Base-by-base conservation (phyloP, 2,329 filamentous ascomycete genomes). In the Apiospora arundinis region DNA sequence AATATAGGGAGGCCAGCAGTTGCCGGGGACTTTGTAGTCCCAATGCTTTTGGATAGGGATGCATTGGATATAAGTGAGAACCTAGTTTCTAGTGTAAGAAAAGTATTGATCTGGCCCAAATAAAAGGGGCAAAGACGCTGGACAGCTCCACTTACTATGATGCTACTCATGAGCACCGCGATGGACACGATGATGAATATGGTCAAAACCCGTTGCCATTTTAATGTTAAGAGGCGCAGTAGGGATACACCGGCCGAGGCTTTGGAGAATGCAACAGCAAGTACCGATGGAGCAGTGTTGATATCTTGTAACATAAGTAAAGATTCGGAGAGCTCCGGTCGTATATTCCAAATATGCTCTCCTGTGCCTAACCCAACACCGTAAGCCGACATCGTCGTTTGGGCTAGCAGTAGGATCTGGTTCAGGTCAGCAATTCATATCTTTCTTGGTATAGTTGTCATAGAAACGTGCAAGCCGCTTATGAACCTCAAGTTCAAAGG, bases 191-290 rank as follows among this genome's bases (percentile, higher is more conserved):
- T 77, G 44, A 77, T 70, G 45, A 77, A 74, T 75, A 76, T 79
- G 9, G 80, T 73, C 1, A 77, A 65, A 12, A 67, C 56, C 42
- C 70, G 72, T 25, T 49, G 46, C 68, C 69, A 65, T 8, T 73
- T 75, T 1, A 75, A 63, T 0, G 73, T 2, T 8, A 63, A 72
- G 18, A 80, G 72, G 1, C 78, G 77, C 0, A 80, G 76, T 52
- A 80, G 70, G 6, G 78, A 80, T 16, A 77, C 69, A 5, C 77
- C 78, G 25, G 81, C 80, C 4, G 78, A 79, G 0, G 78, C 77
- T 72, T 82, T 82, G 70, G 75, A 77, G 72, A 74, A 76, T 16
- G 77, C 75, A 48, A 77, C 76, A 3, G 77, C 78, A 2, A 77
- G 74, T 11, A 79, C 73, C 5, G 77, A 78, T 1, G 56, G 56